Evolutionary conservation across 345 rosid genomes (phyloP).

Genomic region (Clarkia xantiana): DNA sequence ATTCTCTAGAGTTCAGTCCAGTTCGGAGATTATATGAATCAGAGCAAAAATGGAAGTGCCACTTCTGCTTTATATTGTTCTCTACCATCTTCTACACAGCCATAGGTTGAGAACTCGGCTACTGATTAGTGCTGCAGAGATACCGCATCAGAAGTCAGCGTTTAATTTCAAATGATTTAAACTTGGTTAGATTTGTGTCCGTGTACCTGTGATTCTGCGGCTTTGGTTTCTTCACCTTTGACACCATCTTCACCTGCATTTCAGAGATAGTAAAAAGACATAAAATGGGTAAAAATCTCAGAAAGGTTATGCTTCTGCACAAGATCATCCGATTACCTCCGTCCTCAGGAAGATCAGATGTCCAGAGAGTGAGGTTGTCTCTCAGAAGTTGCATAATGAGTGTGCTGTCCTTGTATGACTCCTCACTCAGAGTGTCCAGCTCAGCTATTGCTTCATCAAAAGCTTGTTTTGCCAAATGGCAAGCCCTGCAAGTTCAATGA

Average conservation of each 20-base stretch:
- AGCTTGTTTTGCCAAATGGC: slow-evolving; percentile 97
- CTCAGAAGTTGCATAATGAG: slow-evolving; percentile 95
- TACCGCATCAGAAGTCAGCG: not conserved
- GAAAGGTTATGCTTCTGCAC: too few species aligned
- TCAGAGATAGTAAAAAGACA: too few species aligned
- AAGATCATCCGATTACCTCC: slow-evolving; percentile 35
- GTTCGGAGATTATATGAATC: too few species aligned
- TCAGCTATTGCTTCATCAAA: slow-evolving; percentile 97
- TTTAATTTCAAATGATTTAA: too few species aligned
- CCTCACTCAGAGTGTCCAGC: slow-evolving; percentile 89
- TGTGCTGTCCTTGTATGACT: slow-evolving; percentile 98
- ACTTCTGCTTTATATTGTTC: not conserved
- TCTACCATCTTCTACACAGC: not conserved
- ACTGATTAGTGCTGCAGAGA: slow-evolving; percentile 9
- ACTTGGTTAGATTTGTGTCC: not conserved
- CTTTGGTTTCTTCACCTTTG: slow-evolving; percentile 64
- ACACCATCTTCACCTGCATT: slow-evolving; percentile 55
- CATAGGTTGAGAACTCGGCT: not conserved
- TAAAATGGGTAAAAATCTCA: too few species aligned
- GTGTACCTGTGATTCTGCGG: slow-evolving; percentile 53
- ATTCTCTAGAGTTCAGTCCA: too few species aligned
- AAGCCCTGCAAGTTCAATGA: slow-evolving; percentile 48
- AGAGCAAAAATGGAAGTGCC: not conserved
- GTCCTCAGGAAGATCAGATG: slow-evolving; percentile 98
- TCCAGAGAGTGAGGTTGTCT: slow-evolving; percentile 99